A percentile compares a stretch with the other conserved stretches of the same genome.
Conservation (phyloP, 1,284 basidiomycete genomes). For the Anthracocystis panici-leucophaei region DNA sequence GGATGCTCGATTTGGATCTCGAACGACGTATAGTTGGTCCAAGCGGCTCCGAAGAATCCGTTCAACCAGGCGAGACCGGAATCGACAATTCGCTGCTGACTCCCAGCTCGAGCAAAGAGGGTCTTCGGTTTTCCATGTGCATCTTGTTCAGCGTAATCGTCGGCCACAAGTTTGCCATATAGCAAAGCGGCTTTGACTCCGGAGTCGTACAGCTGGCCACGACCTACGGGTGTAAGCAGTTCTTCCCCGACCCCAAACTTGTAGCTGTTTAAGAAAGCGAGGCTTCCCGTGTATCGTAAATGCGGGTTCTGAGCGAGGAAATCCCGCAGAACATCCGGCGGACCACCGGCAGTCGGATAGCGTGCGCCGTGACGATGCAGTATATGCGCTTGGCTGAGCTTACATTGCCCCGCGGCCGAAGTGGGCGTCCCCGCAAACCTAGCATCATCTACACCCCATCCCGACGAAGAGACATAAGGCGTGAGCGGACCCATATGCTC, state of each 20-base stretch:
- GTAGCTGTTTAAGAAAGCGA: constrained; percentile 62
- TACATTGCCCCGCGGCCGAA: constrained; percentile 37
- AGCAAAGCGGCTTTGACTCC: constrained; percentile 58
- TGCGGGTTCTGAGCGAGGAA: constrained; percentile 32
- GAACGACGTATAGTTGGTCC: constrained; percentile 47
- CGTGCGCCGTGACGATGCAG: constrained; percentile 66
- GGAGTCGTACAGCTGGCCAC: constrained; percentile 61
- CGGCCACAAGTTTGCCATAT: constrained; percentile 45
- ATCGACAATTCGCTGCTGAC: constrained; percentile 67
- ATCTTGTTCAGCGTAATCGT: constrained; percentile 31
- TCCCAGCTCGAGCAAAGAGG: constrained; percentile 64
- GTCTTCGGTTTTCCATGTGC: constrained; percentile 30
- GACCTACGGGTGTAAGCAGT: constrained; percentile 64
- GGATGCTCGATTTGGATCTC: constrained; percentile 66
- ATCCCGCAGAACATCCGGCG: constrained; percentile 35
- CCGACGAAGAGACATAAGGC: constrained; percentile 61
- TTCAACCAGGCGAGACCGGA: constrained; percentile 58
- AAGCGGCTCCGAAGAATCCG: constrained; percentile 56
- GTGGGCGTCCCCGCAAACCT: constrained; percentile 54
- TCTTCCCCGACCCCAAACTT: constrained; percentile 61
- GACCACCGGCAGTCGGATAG: constrained; percentile 57
- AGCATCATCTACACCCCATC: constrained; percentile 60
- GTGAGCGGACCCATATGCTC: constrained; percentile 68
- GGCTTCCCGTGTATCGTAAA: constrained; percentile 49
- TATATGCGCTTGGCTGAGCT: constrained; percentile 63